These are phyloP conservation scores for Cydonia oblonga DNA, from an alignment of 331 rosid genomes.

Conservation along the genomic window DNA sequence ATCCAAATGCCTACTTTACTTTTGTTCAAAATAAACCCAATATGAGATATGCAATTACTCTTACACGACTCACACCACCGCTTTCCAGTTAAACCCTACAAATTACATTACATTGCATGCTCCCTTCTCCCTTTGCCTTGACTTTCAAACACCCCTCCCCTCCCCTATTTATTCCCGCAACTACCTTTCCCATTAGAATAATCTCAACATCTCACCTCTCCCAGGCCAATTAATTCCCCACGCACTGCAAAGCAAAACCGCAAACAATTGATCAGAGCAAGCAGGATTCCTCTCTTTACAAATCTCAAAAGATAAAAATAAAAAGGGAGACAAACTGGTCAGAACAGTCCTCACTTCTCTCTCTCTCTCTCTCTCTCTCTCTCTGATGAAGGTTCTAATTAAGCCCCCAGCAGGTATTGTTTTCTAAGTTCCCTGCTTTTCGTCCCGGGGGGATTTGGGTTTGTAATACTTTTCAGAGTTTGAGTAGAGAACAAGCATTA, in stretches of 20 bases:
- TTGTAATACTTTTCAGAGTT: conserved; percentile 16
- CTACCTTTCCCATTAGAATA: conserved; percentile 82
- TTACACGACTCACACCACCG: conserved; percentile 44
- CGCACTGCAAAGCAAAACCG: conserved; percentile 22
- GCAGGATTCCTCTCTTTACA: neutral
- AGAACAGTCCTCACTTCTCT: conserved; percentile 27
- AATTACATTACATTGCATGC: neutral
- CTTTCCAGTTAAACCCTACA: conserved; percentile 51
- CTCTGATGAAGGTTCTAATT: conserved; percentile 64
- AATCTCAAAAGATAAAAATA: neutral
- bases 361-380: neutral
- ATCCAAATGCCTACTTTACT: conserved; percentile 44
- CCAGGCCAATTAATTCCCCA: conserved; percentile 10
- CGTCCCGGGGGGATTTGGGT: conserved; percentile 37
- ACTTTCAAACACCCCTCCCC: conserved; percentile 40
- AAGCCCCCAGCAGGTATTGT: conserved; percentile 56
- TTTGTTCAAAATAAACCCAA: conserved; percentile 36
- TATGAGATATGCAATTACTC: neutral
- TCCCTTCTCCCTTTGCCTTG: conserved; percentile 22
- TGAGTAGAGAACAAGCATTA: conserved; percentile 15
- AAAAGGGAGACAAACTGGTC: conserved; percentile 38
- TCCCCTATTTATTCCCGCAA: conserved; percentile 66
- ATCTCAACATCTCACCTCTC: conserved; percentile 18
- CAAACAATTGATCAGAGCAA: conserved; percentile 7
- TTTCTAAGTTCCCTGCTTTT: conserved; percentile 60